Percentiles rank a stretch among this genome's conserved stretches.
phyloP scores from a whole-genome alignment of 257 asterid genomes.

The Knoxia roxburghii region DNA sequence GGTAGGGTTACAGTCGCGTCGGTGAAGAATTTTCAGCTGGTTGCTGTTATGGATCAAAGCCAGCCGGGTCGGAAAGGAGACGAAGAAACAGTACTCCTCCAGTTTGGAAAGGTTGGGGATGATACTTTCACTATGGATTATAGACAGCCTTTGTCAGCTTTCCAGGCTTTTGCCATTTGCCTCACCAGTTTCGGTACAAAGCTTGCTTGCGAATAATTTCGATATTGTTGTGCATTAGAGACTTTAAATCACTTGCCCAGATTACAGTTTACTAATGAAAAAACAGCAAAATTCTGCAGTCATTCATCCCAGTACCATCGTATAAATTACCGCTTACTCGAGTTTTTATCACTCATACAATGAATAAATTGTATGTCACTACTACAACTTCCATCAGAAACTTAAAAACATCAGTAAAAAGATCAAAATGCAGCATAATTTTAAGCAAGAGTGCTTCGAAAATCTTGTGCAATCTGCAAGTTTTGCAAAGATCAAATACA shows the following conservation, averaged over 20 bases:
- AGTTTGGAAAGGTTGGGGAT: slow-evolving; percentile 81
- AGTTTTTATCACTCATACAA: no score
- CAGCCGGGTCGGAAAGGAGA: slow-evolving; percentile 76
- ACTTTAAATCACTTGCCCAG: no score
- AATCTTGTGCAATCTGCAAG: no score
- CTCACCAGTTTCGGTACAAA: slow-evolving; percentile 89
- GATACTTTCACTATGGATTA: slow-evolving; percentile 85
- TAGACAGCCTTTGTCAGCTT: slow-evolving; percentile 84
- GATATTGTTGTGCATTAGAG: background rate
- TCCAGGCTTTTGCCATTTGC: slow-evolving; percentile 93
- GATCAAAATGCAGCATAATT: no score
- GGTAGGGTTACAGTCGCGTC: slow-evolving; percentile 95
- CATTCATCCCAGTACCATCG: no score
- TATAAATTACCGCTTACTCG: no score
- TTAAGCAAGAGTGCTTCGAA: no score
- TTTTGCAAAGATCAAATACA: background rate
- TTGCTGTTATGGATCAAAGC: slow-evolving; percentile 68
- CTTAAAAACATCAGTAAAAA: no score
- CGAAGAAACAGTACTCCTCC: slow-evolving; percentile 79
- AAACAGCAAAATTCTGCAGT: no score
- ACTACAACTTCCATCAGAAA: no score
- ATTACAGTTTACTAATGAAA: no score
- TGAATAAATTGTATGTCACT: no score
- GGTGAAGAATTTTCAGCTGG: slow-evolving; percentile 84
- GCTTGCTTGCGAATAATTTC: slow-evolving; percentile 61